A percentile compares a stretch with the other conserved stretches of the same genome.
phyloP scores from a whole-genome alignment of 1,284 basidiomycete genomes.

The Gymnopus androsaceus region DNA sequence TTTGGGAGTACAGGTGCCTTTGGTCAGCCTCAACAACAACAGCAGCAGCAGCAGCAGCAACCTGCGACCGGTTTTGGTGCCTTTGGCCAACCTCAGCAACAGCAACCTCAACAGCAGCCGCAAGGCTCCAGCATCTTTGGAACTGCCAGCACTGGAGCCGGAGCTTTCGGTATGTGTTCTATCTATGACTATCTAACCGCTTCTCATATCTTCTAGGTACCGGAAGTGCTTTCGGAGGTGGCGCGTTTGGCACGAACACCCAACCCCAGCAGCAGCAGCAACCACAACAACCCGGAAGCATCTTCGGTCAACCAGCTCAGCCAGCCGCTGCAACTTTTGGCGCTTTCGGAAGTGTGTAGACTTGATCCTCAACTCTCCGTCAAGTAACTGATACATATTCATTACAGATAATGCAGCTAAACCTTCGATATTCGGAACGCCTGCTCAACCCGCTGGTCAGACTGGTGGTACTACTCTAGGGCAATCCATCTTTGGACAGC shows the following conservation, averaged over 20 bases:
- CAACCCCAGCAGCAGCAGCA: slow-evolving; percentile 20
- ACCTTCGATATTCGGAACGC: slow-evolving; percentile 43
- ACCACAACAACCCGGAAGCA: slow-evolving; percentile 28
- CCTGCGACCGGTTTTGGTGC: slow-evolving; percentile 26
- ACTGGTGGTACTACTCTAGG: no score
- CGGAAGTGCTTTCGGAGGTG: slow-evolving; percentile 18
- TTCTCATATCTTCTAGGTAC: slow-evolving; percentile 7
- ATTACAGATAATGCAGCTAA: slow-evolving; percentile 39
- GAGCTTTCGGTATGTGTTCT: slow-evolving; percentile 27
- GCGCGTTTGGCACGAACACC: slow-evolving; percentile 37
- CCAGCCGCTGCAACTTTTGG: slow-evolving; percentile 32
- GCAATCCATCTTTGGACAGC: slow-evolving; percentile 12
- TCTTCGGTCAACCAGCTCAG: slow-evolving; percentile 24
- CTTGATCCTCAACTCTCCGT: slow-evolving; percentile 3
- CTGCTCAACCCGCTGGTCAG: slow-evolving; percentile 30
- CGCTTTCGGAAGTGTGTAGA: slow-evolving; percentile 40
- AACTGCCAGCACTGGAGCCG: slow-evolving; percentile 22
- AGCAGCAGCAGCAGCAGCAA: slow-evolving; percentile 19
- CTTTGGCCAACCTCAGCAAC: slow-evolving; percentile 32
- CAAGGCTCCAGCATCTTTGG: slow-evolving; percentile 24
- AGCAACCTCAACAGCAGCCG: slow-evolving; percentile 8
- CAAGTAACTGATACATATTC: slow-evolving; percentile 20
- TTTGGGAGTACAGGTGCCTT: slow-evolving; percentile 39
- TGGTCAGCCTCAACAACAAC: slow-evolving; percentile 43
- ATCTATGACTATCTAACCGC: not conserved